These are phyloP conservation scores for Fulvia fulva DNA, from an alignment of 2,329 filamentous ascomycete genomes.

Conservation along the genomic window DNA sequence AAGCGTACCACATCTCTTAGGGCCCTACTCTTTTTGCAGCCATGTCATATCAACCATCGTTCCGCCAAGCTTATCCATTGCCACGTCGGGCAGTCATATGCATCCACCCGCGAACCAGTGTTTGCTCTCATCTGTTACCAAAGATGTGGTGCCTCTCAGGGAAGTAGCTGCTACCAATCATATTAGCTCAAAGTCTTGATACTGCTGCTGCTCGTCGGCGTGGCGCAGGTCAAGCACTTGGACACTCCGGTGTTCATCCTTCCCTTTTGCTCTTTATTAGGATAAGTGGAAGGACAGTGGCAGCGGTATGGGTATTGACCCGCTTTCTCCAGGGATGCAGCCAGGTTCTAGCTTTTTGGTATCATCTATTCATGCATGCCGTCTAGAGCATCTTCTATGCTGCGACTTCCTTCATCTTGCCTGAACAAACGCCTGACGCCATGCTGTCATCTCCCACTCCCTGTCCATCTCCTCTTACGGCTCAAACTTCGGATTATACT, in stretches of 20 bases:
- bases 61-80: not conserved
- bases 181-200: not conserved
- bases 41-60: not conserved
- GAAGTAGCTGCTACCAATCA: not conserved
- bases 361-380: too few relatives aligned
- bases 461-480: constrained; percentile 37
- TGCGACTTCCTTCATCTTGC: too few relatives aligned
- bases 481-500: constrained; percentile 80
- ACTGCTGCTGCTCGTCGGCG: not conserved
- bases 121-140: not conserved
- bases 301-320: too few relatives aligned
- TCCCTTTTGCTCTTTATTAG: too few relatives aligned
- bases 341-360: too few relatives aligned
- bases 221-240: not conserved
- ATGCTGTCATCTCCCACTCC: not conserved
- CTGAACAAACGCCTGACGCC: not conserved
- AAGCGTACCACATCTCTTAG: too few relatives aligned
- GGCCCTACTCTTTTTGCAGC: not conserved
- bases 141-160: not conserved
- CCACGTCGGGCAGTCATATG: not conserved
- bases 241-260: not conserved
- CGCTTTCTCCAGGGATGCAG: too few relatives aligned
- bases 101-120: not conserved
- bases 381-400: too few relatives aligned
- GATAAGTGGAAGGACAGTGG: too few relatives aligned